Evolutionary conservation across 257 asterid species (phyloP).

Genomic region (Ballota nigra): DNA sequence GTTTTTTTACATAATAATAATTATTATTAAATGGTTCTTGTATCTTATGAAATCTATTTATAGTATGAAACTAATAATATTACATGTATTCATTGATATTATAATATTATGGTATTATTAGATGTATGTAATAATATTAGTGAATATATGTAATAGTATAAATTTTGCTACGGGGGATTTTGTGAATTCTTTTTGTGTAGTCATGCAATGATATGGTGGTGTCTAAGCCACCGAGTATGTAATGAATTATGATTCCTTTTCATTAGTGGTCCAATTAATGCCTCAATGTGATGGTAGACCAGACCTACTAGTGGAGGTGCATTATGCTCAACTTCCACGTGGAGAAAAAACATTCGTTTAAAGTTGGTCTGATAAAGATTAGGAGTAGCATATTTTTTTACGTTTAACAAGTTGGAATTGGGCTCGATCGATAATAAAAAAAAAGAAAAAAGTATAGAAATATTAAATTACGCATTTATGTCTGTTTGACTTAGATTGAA

Average conservation of each 20-base stretch:
- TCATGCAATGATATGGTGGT: background rate
- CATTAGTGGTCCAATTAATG: background rate
- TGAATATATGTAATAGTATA: too few relatives aligned
- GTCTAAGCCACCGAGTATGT: background rate
- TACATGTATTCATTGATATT: too few relatives aligned
- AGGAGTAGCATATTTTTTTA: too few relatives aligned
- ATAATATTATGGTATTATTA: too few relatives aligned
- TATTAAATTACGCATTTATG: background rate
- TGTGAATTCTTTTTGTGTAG: background rate
- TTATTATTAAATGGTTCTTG: too few relatives aligned
- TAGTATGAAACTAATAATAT: too few relatives aligned
- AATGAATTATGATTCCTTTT: conserved; percentile 7
- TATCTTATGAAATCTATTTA: too few relatives aligned
- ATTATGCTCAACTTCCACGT: background rate
- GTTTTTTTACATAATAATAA: background rate
- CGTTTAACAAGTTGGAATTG: too few relatives aligned
- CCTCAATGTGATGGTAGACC: background rate
- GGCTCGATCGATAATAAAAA: too few relatives aligned
- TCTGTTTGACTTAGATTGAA: background rate
- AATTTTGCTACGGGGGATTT: too few relatives aligned
- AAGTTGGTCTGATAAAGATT: too few relatives aligned
- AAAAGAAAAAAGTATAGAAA: background rate
- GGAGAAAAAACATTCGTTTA: background rate
- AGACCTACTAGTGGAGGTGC: background rate
- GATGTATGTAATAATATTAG: too few relatives aligned